Conservation (phyloP, 345 rosid genomes). For the Anacardium occidentale region DNA sequence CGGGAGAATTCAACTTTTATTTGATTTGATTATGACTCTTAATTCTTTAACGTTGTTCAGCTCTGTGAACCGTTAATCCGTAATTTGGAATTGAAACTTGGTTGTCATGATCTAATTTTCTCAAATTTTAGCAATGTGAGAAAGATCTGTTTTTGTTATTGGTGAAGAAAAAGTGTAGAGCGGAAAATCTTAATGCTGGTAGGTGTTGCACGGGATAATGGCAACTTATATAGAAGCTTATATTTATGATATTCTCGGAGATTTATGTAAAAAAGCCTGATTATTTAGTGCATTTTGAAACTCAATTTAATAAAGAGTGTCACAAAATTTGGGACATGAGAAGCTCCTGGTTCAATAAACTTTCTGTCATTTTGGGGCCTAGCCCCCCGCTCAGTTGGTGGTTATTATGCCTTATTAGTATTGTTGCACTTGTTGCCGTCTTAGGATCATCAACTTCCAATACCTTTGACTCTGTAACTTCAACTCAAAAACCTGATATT, state of each 20-base stretch:
- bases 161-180: conserved; percentile 17
- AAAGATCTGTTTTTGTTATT: conserved; percentile 7
- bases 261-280: conserved; percentile 25
- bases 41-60: conserved; percentile 21
- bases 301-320: conserved; percentile 21
- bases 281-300: conserved; percentile 29
- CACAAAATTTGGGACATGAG: conserved; percentile 71
- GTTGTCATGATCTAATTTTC: conserved; percentile 9
- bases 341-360: conserved; percentile 69
- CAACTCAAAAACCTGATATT: conserved; percentile 46
- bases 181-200: conserved; percentile 32
- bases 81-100: conserved; percentile 20
- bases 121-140: background rate
- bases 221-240: conserved; percentile 32
- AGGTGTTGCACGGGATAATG: conserved; percentile 25
- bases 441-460: conserved; percentile 66
- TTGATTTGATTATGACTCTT: conserved; percentile 19
- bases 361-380: conserved; percentile 60
- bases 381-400: conserved; percentile 65
- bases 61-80: conserved; percentile 23
- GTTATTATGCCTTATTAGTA: conserved; percentile 59
- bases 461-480: conserved; percentile 47
- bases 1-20: background rate
- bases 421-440: conserved; percentile 62
- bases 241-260: conserved; percentile 37